Evolutionary conservation across 306 rosid genomes (phyloP), one percentile per base, ranked within the genome.

Genomic region (Cicer pinnatifidum): DNA sequence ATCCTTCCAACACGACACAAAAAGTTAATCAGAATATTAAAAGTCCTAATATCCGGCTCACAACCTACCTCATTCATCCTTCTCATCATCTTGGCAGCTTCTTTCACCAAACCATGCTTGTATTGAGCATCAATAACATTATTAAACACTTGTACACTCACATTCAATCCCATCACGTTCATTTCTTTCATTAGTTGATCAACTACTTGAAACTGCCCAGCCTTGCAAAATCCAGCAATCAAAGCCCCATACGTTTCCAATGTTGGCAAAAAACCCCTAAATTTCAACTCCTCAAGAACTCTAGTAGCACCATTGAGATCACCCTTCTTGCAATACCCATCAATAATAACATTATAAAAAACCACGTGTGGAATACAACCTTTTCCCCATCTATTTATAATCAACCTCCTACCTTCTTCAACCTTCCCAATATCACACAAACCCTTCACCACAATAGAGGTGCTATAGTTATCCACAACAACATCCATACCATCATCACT

Each of bases 301-400:
- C 44, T 58, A 23, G 76, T 57, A 19, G 96, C 98, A 72, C 84
- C 17, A 11, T 57, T 58, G 1, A 87, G 61, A 71, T 88, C 83
- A 44, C 94, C 94, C 78, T 71, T 85, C 82, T 80, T 87, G 81
- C 96, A 92, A 83, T 80, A 85, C 10, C 98, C 96, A 59, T 82
- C 82, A 72, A 90, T 87, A 46, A 92, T 88, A 9, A 80, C 81
- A 84, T 90, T 90, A 54, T 88, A 90, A 73, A 88, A 92, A 66
- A 90, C 89, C 59, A 92, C 76, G 80, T 90, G 82, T 2, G 95
- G 96, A 23, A 92, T 81, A 72, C 95, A 92, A 56, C 81, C 83
- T 66, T 84, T 52, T 15, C 95, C 95, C 96, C 96, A 88, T 51
- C 90, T 86, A 69, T 84, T 80, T 45, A 44, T 81, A 75, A 92